Base-by-base conservation (phyloP, 2,329 filamentous ascomycete genomes). In the Tolypocladium pustulatum region DNA sequence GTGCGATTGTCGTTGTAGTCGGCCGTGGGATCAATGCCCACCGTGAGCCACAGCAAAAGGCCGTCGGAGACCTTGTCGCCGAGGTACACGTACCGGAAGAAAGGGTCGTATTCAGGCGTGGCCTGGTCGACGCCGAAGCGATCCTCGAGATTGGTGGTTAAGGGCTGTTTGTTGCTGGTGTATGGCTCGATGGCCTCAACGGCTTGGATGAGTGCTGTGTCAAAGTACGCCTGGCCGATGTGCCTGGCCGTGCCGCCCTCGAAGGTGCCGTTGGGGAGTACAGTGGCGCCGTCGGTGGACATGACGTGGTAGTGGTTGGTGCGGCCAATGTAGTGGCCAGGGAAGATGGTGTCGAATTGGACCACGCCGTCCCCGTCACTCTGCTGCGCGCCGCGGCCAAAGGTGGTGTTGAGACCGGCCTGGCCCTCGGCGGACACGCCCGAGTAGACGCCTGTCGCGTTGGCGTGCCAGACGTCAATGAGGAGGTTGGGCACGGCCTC, bases 221-320 rank as follows among this genome's bases (percentile, higher is more conserved):
- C 81, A 67, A 84, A 82, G 75, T 82, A 87, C 60, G 54, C 55
- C 68, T 87, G 84, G n/a, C 84, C 83, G 37, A 85, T 77, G 68
- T 87, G 82, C 2, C 79, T 76, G 54, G 80, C 76, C 37, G 72
- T 75, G 78, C 74, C 59, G 59, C 76, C 78, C 32, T 72, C 68
- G 59, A 82, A 73, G 59, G 81, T 84, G 63, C 75, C 73, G 72
- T 84, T 83, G 54, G 73, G 63, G 53, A 76, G 72, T 8, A 75
- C 65, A 13, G 67, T 69, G 34, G 71, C 69, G 57, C 68, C 63
- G 13, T 56, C 46, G 7, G 61, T 58, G 61, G 61, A 64, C 72
- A 70, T 34, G 41, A 75, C 61, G 64, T 78, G 76, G 56, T 75
- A 71, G 64, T 78, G 76, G 4, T 67, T 71, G 15, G 76, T 66